These are phyloP conservation scores for Vigna trinervia DNA, from an alignment of 306 rosid genomes.

Conservation along the genomic window DNA sequence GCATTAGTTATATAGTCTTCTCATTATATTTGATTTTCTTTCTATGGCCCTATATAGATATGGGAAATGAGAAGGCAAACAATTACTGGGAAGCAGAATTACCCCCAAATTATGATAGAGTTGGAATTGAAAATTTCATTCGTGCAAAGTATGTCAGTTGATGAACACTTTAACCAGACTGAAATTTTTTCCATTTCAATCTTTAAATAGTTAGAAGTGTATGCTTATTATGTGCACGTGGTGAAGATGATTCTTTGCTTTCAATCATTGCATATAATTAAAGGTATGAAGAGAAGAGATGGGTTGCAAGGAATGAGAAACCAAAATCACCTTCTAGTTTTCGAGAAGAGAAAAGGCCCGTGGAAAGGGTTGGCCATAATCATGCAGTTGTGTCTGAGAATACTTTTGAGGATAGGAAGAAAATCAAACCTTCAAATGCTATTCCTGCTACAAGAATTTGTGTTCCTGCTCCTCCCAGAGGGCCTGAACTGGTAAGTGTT, in stretches of 20 bases:
- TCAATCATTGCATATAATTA: constrained; percentile 43
- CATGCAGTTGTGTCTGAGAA: constrained; percentile 63
- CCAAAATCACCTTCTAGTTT: constrained; percentile 74
- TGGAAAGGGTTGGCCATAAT: constrained; percentile 65
- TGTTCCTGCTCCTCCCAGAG: constrained; percentile 84
- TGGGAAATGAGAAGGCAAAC: constrained; percentile 98
- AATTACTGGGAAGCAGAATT: constrained; percentile 98
- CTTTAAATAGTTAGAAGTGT: constrained; percentile 22
- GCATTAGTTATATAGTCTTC: constrained; percentile 38
- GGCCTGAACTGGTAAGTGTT: constrained; percentile 69
- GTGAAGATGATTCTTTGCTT: constrained; percentile 31
- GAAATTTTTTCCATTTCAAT: constrained; percentile 8
- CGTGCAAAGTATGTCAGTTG: constrained; percentile 91
- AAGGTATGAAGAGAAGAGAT: constrained; percentile 99
- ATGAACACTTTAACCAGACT: constrained; percentile 42
- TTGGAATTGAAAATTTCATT: constrained; percentile 97
- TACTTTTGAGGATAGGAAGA: constrained; percentile 71
- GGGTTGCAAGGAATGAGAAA: constrained; percentile 76
- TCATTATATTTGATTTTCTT: constrained; percentile 45
- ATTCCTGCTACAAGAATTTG: constrained; percentile 63
- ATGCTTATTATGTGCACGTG: constrained; percentile 34
- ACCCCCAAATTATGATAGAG: constrained; percentile 96
- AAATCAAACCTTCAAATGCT: constrained; percentile 55
- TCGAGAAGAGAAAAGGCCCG: constrained; percentile 72
- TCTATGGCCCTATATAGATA: constrained; percentile 59